These are phyloP conservation scores for Leishmania guyanensis DNA, from an alignment of 208 protist species.

Conservation along the genomic window DNA sequence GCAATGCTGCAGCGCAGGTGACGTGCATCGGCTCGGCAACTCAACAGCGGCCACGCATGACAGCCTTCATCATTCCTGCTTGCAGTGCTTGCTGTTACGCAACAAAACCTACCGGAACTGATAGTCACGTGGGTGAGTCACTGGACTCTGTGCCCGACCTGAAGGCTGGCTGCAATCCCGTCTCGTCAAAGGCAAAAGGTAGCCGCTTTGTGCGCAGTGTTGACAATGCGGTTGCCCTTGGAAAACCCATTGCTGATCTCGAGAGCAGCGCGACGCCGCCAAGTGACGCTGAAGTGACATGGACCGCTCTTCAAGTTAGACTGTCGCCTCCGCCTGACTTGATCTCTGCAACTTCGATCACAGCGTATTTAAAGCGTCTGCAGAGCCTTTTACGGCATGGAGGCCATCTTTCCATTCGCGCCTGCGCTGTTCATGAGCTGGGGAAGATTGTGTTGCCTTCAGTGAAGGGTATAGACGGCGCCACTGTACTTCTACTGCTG, in stretches of 20 bases:
- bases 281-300: not conserved
- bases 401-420: not conserved
- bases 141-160: not conserved
- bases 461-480: constrained; percentile 43
- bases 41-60: not conserved
- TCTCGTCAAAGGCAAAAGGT: not conserved
- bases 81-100: not conserved
- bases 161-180: not conserved
- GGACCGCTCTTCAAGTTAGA: not conserved
- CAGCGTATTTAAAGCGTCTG: constrained; percentile 18
- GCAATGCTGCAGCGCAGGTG: not conserved
- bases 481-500: constrained; percentile 42
- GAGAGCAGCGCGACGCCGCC: not conserved
- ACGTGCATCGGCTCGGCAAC: not conserved
- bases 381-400: constrained; percentile 9
- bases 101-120: not conserved
- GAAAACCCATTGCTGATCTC: not conserved
- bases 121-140: too few species aligned
- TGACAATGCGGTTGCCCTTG: not conserved
- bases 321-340: not conserved
- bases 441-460: constrained; percentile 26
- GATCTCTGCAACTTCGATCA: not conserved
- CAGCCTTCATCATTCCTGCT: not conserved
- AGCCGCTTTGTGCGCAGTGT: constrained; percentile 5
- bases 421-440: constrained; percentile 4